Evolutionary conservation across 441 rosid genomes (phyloP).

Genomic region (Eutrema salsugineum): DNA sequence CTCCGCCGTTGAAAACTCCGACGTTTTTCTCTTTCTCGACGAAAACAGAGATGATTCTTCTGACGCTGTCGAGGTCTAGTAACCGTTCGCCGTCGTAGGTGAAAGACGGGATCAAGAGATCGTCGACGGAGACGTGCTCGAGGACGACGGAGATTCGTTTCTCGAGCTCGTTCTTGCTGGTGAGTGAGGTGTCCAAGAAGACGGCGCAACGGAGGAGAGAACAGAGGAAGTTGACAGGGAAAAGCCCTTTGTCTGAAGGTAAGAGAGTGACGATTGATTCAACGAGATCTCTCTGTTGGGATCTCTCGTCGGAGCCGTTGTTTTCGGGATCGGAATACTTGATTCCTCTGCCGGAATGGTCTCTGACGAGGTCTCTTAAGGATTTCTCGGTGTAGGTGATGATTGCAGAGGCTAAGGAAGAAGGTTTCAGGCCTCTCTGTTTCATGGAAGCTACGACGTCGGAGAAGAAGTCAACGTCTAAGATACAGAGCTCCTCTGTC

Average conservation of each 20-base stretch:
- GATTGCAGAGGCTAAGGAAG: conserved; percentile 55
- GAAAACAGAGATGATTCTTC: conserved; percentile 60
- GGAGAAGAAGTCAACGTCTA: conserved; percentile 51
- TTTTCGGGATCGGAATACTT: conserved; percentile 31
- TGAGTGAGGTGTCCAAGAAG: conserved; percentile 49
- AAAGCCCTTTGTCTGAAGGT: conserved; percentile 67
- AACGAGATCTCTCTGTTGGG: conserved; percentile 54
- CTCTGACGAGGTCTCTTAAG: conserved; percentile 78
- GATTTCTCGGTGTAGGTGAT: conserved; percentile 70
- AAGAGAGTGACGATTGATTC: conserved; percentile 62
- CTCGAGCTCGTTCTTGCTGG: conserved; percentile 74
- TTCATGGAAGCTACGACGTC: conserved; percentile 61
- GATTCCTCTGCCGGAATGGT: conserved; percentile 63
- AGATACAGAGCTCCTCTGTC: conserved; percentile 82
- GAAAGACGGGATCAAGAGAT: conserved; percentile 72
- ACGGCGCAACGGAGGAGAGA: conserved; percentile 82
- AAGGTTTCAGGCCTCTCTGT: conserved; percentile 56
- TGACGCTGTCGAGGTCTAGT: conserved; percentile 74
- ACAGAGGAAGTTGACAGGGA: conserved; percentile 74
- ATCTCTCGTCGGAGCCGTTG: conserved; percentile 35
- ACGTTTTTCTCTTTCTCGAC: conserved; percentile 78
- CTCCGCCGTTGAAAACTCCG: conserved; percentile 67
- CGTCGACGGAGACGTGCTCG: conserved; percentile 77
- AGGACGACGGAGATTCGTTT: conserved; percentile 60
- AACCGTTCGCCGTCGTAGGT: conserved; percentile 79